Evolutionary conservation across 2,329 filamentous ascomycete species (phyloP), one percentile per base, ranked within the genome.

Genomic region (Aspergillus caelatus): DNA sequence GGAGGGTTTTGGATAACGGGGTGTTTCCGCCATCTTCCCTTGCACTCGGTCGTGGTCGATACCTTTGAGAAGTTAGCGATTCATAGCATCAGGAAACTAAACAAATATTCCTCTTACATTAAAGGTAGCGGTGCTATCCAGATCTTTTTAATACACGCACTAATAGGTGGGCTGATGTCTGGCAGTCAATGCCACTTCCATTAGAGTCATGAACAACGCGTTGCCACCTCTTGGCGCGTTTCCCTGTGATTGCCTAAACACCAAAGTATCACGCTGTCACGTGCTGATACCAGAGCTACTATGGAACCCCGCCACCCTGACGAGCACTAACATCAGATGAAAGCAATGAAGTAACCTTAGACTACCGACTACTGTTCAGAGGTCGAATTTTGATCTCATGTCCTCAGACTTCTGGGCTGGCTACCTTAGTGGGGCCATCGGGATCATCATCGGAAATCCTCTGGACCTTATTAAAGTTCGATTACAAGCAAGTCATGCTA

Each of bases 341-440:
- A 30, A 9, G 26, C 16, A 19, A 28, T 50, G 26, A 19, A 30
- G 16, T n/a, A 50, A 50, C 16, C 26, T 50, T 50, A 30, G 16
- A 50, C 30, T n/a, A 52, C 10, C n/a, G 28, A 52, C 28, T 52
- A 34, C 28, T 19, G 48, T 52, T 32, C 9, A 52, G 48, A 16
- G 23, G 16, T 55, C 32, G 32, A 58, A 61, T 34, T 36, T 28
- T 48, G 36, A 30, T 56, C 52, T 43, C 57, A 94, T 95, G 91
- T 92, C 91, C 57, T 88, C 92, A 70, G 94, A 97, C 76, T 97
- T 97, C 78, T 96, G 92, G 91, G 92, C 94, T 62, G 93, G 94
- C 72, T 97, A 97, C 78, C 80, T 95, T 65, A 94, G 91, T 74
- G 94, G 94, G 59, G 93, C 91, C 62, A 84, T 90, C 56, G 92